A percentile compares a stretch with the other conserved stretches of the same genome.
These are phyloP conservation scores for Fusarium longipes DNA, from an alignment of 2,329 filamentous ascomycete species.

Conservation along the genomic window DNA sequence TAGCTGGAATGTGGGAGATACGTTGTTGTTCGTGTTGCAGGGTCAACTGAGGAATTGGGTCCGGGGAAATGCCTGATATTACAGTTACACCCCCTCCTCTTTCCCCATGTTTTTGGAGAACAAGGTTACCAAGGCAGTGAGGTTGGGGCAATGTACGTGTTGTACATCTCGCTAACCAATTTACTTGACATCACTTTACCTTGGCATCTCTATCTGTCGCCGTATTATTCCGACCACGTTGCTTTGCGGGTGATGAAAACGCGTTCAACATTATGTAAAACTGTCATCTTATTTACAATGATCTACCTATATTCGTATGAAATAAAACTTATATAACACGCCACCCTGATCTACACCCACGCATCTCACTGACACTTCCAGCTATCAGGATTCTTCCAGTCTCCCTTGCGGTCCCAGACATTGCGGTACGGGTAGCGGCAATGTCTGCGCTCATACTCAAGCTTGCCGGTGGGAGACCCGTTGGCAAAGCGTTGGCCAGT, in stretches of 20 bases:
- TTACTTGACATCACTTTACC: constrained; percentile 24
- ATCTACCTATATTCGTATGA: constrained; percentile 12
- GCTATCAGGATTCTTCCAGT: constrained; percentile 18
- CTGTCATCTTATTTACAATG: constrained; percentile 13
- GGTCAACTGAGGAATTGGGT: background rate
- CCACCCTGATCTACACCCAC: background rate
- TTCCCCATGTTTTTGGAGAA: constrained; percentile 14
- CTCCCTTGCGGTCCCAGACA: constrained; percentile 1
- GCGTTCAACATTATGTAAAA: background rate
- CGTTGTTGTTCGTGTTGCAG: background rate
- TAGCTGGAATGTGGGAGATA: background rate
- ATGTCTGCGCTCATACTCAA: constrained; percentile 33
- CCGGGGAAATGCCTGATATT: constrained; percentile 31
- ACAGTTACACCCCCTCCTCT: background rate
- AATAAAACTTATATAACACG: constrained; percentile 5
- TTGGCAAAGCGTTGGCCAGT: constrained; percentile 48
- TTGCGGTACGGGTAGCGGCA: constrained; percentile 32
- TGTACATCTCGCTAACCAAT: background rate
- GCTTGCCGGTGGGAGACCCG: constrained; percentile 2
- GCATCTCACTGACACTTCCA: constrained; percentile 22
- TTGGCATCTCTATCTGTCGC: constrained; percentile 1
- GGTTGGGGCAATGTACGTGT: background rate
- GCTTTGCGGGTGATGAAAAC: too few relatives aligned
- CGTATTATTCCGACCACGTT: constrained; percentile 3
- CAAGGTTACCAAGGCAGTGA: constrained; percentile 5